Conservation (phyloP, 2,329 filamentous ascomycete genomes). For the Beauveria pseudobassiana region DNA sequence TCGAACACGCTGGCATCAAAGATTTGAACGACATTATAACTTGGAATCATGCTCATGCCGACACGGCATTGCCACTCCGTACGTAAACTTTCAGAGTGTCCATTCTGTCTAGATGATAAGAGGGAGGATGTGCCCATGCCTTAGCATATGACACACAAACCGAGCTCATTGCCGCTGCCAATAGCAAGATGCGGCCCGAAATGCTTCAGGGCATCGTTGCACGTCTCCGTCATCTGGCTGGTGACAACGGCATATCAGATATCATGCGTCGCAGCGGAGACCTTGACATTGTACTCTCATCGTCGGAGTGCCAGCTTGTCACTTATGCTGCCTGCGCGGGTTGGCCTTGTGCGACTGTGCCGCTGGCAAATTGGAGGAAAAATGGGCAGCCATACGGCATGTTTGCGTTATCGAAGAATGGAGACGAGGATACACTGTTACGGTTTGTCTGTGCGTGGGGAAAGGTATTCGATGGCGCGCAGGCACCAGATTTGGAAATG, state of each 20-base stretch:
- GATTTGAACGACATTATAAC: slow-evolving; percentile 3
- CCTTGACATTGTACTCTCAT: slow-evolving; percentile 1
- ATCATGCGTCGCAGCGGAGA: neutral
- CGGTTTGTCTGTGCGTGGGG: neutral
- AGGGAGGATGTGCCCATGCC: neutral
- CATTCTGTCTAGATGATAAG: too few relatives aligned
- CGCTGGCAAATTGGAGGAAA: neutral
- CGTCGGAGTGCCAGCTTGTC: slow-evolving; percentile 1
- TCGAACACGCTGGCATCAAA: neutral
- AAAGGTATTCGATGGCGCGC: neutral
- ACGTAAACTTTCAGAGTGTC: neutral
- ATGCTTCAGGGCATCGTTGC: neutral
- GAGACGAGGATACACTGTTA: neutral
- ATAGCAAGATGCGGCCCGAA: neutral
- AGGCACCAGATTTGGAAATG: slow-evolving; percentile 1
- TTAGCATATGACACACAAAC: slow-evolving; percentile 4
- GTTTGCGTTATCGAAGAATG: slow-evolving; percentile 1
- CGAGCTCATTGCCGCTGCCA: neutral
- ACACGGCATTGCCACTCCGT: neutral
- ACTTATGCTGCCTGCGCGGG: neutral
- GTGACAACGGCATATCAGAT: neutral
- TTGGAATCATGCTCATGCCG: slow-evolving; percentile 4
- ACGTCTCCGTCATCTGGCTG: neutral
- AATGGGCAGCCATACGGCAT: slow-evolving; percentile 9
- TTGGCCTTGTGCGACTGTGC: slow-evolving; percentile 3